A percentile compares a stretch with the other conserved stretches of the same genome.
Conservation (phyloP, 139 green algal genomes). For the Mesostigma viride region DNA sequence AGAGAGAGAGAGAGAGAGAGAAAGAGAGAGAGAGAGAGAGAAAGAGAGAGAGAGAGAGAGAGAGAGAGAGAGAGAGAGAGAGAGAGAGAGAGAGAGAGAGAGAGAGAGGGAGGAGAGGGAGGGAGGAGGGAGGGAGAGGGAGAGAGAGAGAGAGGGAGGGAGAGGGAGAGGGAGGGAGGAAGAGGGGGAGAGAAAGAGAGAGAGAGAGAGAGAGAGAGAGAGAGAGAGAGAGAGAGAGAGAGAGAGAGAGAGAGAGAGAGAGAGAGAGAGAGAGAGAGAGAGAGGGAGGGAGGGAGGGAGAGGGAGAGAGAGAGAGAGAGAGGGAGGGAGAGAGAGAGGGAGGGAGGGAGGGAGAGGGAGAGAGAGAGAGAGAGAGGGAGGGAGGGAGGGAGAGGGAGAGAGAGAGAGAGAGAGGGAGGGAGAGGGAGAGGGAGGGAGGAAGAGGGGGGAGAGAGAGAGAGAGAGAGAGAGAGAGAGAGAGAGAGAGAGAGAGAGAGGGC, state of each 20-base stretch:
- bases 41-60: constrained; percentile 3
- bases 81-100: constrained; percentile 5
- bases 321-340: no score
- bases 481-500: no score
- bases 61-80: constrained; percentile 5
- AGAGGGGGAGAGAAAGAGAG: not conserved
- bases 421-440: no score
- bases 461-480: no score
- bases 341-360: no score
- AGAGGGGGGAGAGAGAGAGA: no score
- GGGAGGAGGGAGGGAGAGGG: not conserved
- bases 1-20: constrained; percentile 5
- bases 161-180: not conserved
- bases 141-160: not conserved
- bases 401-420: no score
- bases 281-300: not conserved
- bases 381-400: no score
- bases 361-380: no score
- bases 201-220: constrained; percentile 5
- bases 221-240: constrained; percentile 5
- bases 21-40: constrained; percentile 3
- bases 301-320: not conserved
- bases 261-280: constrained; percentile 5
- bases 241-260: constrained; percentile 5
- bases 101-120: not conserved